phyloP scores from a whole-genome alignment of 129 eudicot species.

The Kitagawia praeruptora region DNA sequence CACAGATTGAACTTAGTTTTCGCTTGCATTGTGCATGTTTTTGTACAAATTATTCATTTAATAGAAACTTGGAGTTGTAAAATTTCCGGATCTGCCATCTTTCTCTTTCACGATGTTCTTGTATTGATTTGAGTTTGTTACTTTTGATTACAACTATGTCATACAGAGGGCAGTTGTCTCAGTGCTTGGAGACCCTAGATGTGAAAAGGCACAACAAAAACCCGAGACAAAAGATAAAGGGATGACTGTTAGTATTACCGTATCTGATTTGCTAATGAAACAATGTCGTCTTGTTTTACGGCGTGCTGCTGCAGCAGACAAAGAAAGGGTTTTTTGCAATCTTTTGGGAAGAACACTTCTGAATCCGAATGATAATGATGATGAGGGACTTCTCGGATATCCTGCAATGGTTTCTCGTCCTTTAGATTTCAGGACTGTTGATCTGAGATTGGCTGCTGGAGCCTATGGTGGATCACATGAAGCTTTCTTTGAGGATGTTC shows the following conservation, averaged over 20 bases:
- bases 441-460: constrained; percentile 77
- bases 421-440: constrained; percentile 84
- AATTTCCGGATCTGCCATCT: not conserved
- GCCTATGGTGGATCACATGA: constrained; percentile 72
- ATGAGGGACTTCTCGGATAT: constrained; percentile 80
- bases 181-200: constrained; percentile 49
- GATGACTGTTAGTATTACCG: constrained; percentile 26
- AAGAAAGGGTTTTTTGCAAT: constrained; percentile 73
- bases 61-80: not conserved
- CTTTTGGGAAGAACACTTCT: constrained; percentile 56
- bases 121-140: not conserved
- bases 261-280: constrained; percentile 66
- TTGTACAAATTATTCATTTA: not conserved
- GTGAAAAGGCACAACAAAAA: constrained; percentile 42
- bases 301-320: constrained; percentile 54
- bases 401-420: constrained; percentile 86
- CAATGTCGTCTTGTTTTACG: constrained; percentile 80
- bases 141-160: not conserved
- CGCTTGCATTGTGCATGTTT: not conserved
- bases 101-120: not conserved
- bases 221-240: constrained; percentile 67
- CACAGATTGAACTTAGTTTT: not conserved
- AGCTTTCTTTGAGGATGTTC: constrained; percentile 86
- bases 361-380: constrained; percentile 72
- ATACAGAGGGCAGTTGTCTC: constrained; percentile 84